phyloP scores from a whole-genome alignment of 495 filamentous ascomycete species.

The Cladorrhinum samala region DNA sequence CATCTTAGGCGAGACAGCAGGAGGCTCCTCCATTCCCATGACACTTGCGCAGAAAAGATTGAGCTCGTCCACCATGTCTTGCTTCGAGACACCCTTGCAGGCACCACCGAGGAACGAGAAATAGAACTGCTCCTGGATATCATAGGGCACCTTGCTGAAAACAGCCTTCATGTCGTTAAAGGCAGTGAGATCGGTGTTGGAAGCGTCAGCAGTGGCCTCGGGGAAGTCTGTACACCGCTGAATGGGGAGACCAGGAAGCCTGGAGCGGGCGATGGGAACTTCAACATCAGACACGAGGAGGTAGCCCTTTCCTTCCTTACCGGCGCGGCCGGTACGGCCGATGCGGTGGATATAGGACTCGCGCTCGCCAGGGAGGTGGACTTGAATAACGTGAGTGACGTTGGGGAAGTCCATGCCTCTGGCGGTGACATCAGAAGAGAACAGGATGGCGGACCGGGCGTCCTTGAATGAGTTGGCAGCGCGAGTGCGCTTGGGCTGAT shows the following conservation, averaged over 20 bases:
- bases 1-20: conserved; percentile 40
- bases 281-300: conserved; percentile 62
- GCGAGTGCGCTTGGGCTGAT: conserved; percentile 59
- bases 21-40: conserved; percentile 56
- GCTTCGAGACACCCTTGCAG: conserved; percentile 30
- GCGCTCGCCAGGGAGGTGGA: conserved; percentile 61
- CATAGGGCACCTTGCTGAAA: conserved; percentile 23
- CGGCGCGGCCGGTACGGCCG: conserved; percentile 65
- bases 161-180: conserved; percentile 32
- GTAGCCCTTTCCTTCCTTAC: conserved; percentile 76
- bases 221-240: conserved; percentile 42
- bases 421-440: conserved; percentile 91
- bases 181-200: conserved; percentile 23
- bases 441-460: conserved; percentile 60
- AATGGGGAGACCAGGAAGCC: conserved; percentile 62
- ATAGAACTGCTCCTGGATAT: conserved; percentile 35
- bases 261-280: conserved; percentile 36
- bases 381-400: conserved; percentile 84
- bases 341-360: conserved; percentile 89
- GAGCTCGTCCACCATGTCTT: conserved; percentile 44
- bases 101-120: conserved; percentile 44
- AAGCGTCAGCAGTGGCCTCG: conserved; percentile 45
- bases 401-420: conserved; percentile 96
- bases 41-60: conserved; percentile 57
- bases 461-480: conserved; percentile 66